Evolutionary conservation across 257 asterid genomes (phyloP).

Genomic region (Solanum gandarillasii): DNA sequence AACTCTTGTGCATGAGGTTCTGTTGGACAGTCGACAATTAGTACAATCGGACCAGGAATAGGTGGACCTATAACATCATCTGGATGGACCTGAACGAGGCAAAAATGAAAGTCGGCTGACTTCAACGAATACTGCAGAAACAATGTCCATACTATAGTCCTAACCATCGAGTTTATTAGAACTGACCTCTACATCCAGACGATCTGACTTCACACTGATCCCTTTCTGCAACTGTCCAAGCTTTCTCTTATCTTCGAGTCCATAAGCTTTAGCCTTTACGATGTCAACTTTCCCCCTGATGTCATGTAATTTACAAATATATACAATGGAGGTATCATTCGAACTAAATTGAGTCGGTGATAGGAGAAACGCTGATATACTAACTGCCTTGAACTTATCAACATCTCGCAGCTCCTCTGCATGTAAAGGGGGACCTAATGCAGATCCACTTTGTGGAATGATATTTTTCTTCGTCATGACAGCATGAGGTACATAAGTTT

Average conservation of each 20-base stretch:
- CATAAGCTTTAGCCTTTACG: background rate
- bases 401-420: background rate
- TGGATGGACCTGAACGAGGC: background rate
- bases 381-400: background rate
- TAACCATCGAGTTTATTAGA: background rate
- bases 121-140: background rate
- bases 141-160: background rate
- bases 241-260: background rate
- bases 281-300: background rate
- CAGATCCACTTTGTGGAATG: constrained; percentile 39
- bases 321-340: background rate
- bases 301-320: background rate
- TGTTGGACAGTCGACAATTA: background rate
- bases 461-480: constrained; percentile 68
- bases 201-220: background rate
- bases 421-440: background rate
- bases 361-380: background rate
- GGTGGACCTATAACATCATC: background rate
- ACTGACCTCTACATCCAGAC: background rate
- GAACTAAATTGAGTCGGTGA: background rate
- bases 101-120: background rate
- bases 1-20: background rate
- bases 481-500: constrained; percentile 65
- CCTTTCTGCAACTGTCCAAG: background rate
- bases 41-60: background rate